Percentiles rank a stretch among this genome's conserved stretches.
Conservation (phyloP, 2,329 filamentous ascomycete species). For the Beauveria varroae region DNA sequence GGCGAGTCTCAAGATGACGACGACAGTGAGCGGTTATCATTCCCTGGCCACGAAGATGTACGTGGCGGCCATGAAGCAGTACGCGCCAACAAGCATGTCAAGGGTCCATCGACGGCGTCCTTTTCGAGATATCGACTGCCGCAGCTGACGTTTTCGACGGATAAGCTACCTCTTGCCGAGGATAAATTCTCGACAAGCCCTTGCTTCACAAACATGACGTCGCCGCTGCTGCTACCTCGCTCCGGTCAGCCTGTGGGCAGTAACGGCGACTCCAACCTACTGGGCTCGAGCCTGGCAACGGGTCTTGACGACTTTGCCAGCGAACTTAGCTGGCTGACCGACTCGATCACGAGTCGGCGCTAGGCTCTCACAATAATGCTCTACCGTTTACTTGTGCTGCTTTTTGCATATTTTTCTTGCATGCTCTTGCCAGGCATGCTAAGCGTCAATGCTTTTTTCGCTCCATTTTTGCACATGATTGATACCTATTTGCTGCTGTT, state of each 20-base stretch:
- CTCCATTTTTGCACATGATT: conserved; percentile 1
- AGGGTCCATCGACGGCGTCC: neutral
- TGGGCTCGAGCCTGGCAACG: conserved; percentile 26
- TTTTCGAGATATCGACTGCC: conserved; percentile 7
- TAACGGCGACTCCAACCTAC: neutral
- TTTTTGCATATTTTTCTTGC: neutral
- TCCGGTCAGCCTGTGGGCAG: conserved; percentile 11
- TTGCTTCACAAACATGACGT: conserved; percentile 17
- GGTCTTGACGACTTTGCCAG: conserved; percentile 33
- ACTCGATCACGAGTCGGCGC: conserved; percentile 27
- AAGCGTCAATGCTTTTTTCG: neutral
- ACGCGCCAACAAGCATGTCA: neutral
- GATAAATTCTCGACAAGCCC: neutral
- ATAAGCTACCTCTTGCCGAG: neutral
- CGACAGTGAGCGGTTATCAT: neutral
- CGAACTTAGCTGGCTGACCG: conserved; percentile 47
- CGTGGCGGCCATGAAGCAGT: neutral
- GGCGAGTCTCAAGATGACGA: neutral
- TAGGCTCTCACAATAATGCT: neutral
- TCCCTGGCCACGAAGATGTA: neutral
- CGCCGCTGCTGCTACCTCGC: conserved; percentile 20
- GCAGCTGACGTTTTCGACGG: neutral
- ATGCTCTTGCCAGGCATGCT: neutral
- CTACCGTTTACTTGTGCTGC: too few relatives aligned
- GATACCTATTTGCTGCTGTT: conserved; percentile 4